These are phyloP conservation scores for Knufia fluminis DNA, from an alignment of 2,329 filamentous ascomycete species.

Conservation along the genomic window DNA sequence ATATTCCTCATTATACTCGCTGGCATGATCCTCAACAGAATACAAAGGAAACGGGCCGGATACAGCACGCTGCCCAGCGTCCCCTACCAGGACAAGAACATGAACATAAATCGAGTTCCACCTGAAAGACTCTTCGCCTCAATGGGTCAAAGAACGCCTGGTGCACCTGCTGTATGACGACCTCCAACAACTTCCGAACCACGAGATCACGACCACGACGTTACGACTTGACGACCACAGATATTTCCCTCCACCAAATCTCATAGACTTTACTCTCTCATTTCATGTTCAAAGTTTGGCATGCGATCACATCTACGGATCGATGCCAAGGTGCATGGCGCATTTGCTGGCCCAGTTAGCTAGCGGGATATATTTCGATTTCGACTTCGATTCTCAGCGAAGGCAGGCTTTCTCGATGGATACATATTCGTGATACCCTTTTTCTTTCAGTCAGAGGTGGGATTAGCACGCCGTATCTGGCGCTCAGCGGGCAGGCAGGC, in stretches of 20 bases:
- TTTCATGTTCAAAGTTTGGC: background rate
- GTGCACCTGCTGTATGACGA: slow-evolving; percentile 10
- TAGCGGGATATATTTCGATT: background rate
- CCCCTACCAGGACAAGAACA: slow-evolving; percentile 37
- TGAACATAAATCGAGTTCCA: slow-evolving; percentile 37
- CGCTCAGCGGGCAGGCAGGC: background rate
- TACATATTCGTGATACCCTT: slow-evolving; percentile 1
- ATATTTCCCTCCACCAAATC: background rate
- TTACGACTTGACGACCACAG: background rate
- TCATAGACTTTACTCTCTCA: background rate
- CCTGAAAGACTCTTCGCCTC: slow-evolving; percentile 37
- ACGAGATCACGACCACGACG: background rate
- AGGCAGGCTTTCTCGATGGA: slow-evolving; percentile 2
- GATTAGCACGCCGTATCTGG: too few relatives aligned
- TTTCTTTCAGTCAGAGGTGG: background rate
- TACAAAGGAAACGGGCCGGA: slow-evolving; percentile 39
- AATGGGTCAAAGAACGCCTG: slow-evolving; percentile 14
- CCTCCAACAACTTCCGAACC: background rate
- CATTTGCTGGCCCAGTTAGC: background rate
- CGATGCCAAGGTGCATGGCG: background rate
- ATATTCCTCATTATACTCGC: slow-evolving; percentile 40
- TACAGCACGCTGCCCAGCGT: slow-evolving; percentile 37
- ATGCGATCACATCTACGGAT: background rate
- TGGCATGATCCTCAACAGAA: slow-evolving; percentile 39
- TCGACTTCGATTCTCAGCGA: too few relatives aligned